phyloP scores from a whole-genome alignment of 495 filamentous ascomycete genomes.

The Penicillium manginii region DNA sequence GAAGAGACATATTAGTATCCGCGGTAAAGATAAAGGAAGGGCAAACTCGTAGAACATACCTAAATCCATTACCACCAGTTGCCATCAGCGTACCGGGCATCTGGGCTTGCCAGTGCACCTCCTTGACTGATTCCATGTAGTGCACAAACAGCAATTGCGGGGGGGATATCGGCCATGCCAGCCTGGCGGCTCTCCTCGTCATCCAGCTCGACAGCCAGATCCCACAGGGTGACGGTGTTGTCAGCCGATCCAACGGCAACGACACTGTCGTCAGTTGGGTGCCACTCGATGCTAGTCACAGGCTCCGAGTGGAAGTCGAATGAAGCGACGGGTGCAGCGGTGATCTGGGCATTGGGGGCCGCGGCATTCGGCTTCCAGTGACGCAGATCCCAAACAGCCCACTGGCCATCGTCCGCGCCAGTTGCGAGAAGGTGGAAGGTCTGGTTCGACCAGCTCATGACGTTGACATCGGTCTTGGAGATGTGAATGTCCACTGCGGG shows the following conservation, averaged over 20 bases:
- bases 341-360: slow-evolving; percentile 41
- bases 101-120: slow-evolving; percentile 95
- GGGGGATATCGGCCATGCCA: slow-evolving; percentile 82
- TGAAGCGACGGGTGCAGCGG: slow-evolving; percentile 75
- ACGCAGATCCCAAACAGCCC: slow-evolving; percentile 94
- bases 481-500: slow-evolving; percentile 84
- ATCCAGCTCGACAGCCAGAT: slow-evolving; percentile 93
- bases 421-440: slow-evolving; percentile 88
- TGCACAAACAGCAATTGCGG: slow-evolving; percentile 96
- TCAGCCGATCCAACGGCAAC: slow-evolving; percentile 91
- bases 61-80: slow-evolving; percentile 85
- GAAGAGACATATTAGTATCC: slow-evolving; percentile 23
- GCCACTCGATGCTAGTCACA: slow-evolving; percentile 96
- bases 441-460: slow-evolving; percentile 89
- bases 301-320: slow-evolving; percentile 96
- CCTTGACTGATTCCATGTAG: slow-evolving; percentile 92
- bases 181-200: slow-evolving; percentile 94
- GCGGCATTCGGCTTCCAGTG: slow-evolving; percentile 79
- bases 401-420: slow-evolving; percentile 90
- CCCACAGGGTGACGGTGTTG: slow-evolving; percentile 94
- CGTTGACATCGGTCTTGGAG: slow-evolving; percentile 87
- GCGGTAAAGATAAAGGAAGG: background rate
- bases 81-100: slow-evolving; percentile 90
- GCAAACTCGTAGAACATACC: slow-evolving; percentile 43
- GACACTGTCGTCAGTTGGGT: slow-evolving; percentile 93